phyloP scores from a whole-genome alignment of 2,329 filamentous ascomycete species.

The Aplosporella prunicola region DNA sequence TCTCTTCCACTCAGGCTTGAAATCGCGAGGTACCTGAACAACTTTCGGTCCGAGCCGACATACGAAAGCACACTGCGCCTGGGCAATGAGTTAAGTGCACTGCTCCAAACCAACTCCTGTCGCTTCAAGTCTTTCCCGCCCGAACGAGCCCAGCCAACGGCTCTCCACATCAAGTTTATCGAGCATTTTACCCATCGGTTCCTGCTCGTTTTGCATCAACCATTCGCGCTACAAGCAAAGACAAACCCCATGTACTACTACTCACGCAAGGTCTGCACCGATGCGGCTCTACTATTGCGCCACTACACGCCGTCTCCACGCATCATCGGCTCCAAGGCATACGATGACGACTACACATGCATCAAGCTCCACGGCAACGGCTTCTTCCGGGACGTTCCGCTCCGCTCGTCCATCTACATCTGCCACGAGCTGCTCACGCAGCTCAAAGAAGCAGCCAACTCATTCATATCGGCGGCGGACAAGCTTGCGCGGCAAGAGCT shows the following conservation, averaged over 20 bases:
- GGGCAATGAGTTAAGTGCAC: constrained; percentile 18
- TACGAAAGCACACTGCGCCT: constrained; percentile 23
- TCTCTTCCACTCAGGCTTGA: constrained; percentile 15
- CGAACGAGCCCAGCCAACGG: constrained; percentile 34
- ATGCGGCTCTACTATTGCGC: constrained; percentile 52
- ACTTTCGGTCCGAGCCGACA: constrained; percentile 20
- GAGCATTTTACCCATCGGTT: constrained; percentile 47
- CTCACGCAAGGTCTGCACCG: constrained; percentile 40
- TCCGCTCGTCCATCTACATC: too few relatives aligned
- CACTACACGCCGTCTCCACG: constrained; percentile 52
- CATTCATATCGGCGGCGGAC: too few relatives aligned
- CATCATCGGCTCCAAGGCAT: constrained; percentile 69
- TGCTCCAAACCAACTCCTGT: constrained; percentile 16
- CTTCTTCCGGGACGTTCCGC: background rate
- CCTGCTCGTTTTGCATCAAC: constrained; percentile 45
- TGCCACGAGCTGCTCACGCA: too few relatives aligned
- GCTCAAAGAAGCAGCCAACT: too few relatives aligned
- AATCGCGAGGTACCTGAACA: constrained; percentile 21
- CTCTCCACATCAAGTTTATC: constrained; percentile 42
- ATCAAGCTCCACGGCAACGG: background rate
- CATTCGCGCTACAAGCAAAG: constrained; percentile 36
- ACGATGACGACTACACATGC: constrained; percentile 14
- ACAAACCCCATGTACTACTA: constrained; percentile 41
- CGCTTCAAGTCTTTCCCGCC: constrained; percentile 10
- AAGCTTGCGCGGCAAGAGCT: too few relatives aligned